Evolutionary conservation across 805 yeast genomes (phyloP).

Genomic region (Starmerella floris): DNA sequence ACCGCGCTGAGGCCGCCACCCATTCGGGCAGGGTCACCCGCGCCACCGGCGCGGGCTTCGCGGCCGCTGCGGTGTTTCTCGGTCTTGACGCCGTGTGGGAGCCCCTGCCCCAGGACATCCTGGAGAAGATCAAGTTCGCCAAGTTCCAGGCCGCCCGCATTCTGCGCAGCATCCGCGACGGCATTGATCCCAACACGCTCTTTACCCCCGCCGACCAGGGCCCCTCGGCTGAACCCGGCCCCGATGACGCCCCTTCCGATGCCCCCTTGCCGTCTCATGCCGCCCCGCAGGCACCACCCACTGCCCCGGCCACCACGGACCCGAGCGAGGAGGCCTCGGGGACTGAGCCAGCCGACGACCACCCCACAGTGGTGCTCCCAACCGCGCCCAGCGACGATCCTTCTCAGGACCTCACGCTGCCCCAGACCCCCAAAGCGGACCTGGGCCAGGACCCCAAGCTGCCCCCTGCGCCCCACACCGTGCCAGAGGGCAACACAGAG

Average conservation of each 20-base stretch:
- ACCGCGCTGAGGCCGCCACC: slow-evolving; percentile 38
- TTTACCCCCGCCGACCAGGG: slow-evolving; percentile 23
- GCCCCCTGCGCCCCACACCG: slow-evolving; percentile 10
- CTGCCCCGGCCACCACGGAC: neutral
- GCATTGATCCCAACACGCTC: slow-evolving; percentile 47
- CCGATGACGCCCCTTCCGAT: neutral
- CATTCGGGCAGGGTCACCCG: slow-evolving; percentile 33
- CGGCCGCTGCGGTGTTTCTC: slow-evolving; percentile 44
- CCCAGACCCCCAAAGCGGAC: slow-evolving; percentile 4
- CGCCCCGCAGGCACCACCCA: neutral
- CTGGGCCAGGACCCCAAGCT: slow-evolving; percentile 1
- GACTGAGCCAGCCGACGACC: neutral
- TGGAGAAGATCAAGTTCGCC: slow-evolving; percentile 42
- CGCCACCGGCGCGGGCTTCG: slow-evolving; percentile 38
- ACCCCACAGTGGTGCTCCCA: slow-evolving; percentile 1
- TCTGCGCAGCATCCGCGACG: slow-evolving; percentile 35
- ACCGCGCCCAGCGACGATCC: slow-evolving; percentile 4
- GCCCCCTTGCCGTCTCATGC: neutral
- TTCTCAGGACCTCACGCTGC: slow-evolving; percentile 1
- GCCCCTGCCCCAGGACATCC: slow-evolving; percentile 26
- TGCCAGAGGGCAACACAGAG: slow-evolving; percentile 13
- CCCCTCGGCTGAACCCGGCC: neutral
- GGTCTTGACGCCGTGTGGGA: slow-evolving; percentile 34
- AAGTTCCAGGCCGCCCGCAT: slow-evolving; percentile 52
- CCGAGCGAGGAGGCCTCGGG: neutral